Conservation (phyloP, 495 filamentous ascomycete genomes). For the Hypoxylon intermedium region DNA sequence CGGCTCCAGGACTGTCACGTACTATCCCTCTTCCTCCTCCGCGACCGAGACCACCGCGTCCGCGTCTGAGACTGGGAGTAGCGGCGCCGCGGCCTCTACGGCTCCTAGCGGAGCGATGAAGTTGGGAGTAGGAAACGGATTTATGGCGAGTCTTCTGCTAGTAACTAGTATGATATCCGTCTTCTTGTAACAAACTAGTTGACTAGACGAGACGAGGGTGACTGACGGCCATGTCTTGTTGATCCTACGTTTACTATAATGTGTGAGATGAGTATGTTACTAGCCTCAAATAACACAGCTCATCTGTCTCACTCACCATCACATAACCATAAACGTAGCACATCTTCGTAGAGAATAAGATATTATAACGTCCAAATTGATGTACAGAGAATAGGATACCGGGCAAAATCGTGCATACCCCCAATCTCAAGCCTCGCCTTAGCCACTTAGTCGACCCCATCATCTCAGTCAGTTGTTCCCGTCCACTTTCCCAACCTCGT, state of each 20-base stretch:
- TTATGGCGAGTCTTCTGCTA: not conserved
- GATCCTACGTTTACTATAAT: too few species aligned
- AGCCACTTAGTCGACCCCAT: conserved; percentile 12
- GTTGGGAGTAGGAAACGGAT: not conserved
- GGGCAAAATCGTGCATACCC: conserved; percentile 39
- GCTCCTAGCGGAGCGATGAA: not conserved
- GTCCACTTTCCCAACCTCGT: conserved; percentile 34
- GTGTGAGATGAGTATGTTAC: too few species aligned
- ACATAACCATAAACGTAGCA: not conserved
- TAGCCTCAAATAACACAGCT: too few species aligned
- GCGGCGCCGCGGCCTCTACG: too few species aligned
- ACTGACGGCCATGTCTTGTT: too few species aligned
- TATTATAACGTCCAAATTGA: conserved; percentile 20
- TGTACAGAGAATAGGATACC: conserved; percentile 35
- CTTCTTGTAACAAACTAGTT: not conserved
- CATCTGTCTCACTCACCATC: not conserved
- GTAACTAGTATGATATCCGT: not conserved
- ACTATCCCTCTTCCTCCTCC: too few species aligned
- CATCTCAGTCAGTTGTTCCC: conserved; percentile 30
- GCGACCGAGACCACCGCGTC: not conserved
- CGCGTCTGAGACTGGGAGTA: too few species aligned
- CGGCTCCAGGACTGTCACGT: not conserved
- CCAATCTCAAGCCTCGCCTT: conserved; percentile 16
- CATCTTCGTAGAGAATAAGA: not conserved
- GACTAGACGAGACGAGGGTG: not conserved